Evolutionary conservation across 129 eudicot species (phyloP).

Genomic region (Helianthus tuberosus): DNA sequence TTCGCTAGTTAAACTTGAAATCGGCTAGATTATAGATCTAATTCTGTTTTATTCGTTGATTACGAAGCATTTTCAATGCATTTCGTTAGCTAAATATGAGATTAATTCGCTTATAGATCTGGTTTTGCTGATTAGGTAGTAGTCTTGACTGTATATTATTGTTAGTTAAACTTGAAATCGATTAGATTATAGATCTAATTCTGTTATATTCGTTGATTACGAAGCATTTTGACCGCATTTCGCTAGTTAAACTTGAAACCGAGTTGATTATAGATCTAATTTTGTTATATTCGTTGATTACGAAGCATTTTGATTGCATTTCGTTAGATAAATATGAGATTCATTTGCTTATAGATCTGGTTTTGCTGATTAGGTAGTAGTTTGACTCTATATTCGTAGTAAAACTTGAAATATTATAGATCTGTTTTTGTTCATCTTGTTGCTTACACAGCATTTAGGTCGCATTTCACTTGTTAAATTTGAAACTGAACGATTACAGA

Average conservation of each 20-base stretch:
- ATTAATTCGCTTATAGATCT: neutral
- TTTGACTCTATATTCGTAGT: no score
- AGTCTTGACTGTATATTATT: neutral
- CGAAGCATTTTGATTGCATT: no score
- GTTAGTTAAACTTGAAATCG: neutral
- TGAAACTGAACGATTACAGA: no score
- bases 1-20: conserved; percentile 13
- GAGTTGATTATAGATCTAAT: no score
- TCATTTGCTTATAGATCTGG: neutral
- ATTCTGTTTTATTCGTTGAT: conserved; percentile 3
- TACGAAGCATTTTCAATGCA: neutral
- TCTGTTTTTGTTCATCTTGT: no score
- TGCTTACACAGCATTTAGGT: no score
- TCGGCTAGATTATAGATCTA: neutral
- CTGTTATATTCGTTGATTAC: neutral
- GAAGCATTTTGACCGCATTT: neutral
- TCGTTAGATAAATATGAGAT: neutral
- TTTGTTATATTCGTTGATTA: no score
- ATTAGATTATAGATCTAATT: neutral
- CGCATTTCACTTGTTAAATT: no score
- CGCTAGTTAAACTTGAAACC: no score
- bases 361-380: neutral
- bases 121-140: conserved; percentile 9
- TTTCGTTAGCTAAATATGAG: conserved; percentile 11
- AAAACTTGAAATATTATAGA: no score